Evolutionary conservation across 306 rosid genomes (phyloP), one percentile per base, ranked within the genome.

Genomic region (Abrus precatorius): DNA sequence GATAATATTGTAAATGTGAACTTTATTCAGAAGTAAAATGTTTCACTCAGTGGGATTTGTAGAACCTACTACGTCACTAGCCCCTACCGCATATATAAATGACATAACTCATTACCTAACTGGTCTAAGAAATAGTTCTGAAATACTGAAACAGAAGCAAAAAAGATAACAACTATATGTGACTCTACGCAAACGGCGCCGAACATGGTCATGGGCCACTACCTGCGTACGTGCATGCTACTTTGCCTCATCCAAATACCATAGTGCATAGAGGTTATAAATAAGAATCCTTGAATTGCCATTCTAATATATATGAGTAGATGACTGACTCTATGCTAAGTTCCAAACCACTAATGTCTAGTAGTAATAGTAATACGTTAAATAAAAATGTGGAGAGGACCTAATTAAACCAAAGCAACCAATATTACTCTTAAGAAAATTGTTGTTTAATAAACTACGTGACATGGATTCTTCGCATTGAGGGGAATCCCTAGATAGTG

Each of bases 121-220:
- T 44, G 57, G 74, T 53, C 78, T 52, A 60, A 43, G 27, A 74
- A 54, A 40, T 59, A 63, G 43, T 38, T 52, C 11, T 5, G 54
- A 33, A 72, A 80, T 40, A 47, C 13, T 14, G 34, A 66, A 76
- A 69, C 59, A 76, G 57, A 56, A 72, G 75, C 11, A 69, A 6
- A 75, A 20, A 63, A 48, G 82, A 60, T 69, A 69, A 54, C 48
- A 9, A 56, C 65, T 61, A 20, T 29, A 34, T 40, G 57, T 81
- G 75, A 55, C 68, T 65, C 80, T 68, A 81, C 59, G 78, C 55
- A 73, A 69, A 48, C 82, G 88, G 88, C 88, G 88, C 88, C 82
- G 78, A 52, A 75, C 65, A 45, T 9, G 71, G 71, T 47, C 67
- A 64, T 73, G 84, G 86, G 82, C 84, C 88, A 69, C 36, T 45